phyloP scores from a whole-genome alignment of 371 early-diverging fungal genomes.

The Syncephalastrum monosporum region DNA sequence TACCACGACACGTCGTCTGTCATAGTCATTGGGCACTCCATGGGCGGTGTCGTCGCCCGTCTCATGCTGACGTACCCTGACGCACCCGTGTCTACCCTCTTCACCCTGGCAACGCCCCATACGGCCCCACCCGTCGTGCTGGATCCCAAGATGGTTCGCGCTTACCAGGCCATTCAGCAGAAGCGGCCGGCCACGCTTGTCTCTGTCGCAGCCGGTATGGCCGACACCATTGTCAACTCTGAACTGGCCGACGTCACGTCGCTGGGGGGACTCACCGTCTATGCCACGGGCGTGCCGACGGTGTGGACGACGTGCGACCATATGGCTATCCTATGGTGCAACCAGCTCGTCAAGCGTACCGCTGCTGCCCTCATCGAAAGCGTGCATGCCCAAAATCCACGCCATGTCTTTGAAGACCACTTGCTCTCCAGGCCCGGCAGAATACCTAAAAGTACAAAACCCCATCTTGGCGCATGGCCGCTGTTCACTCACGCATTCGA shows the following conservation, averaged over 20 bases:
- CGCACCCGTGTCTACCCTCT: slow-evolving; percentile 78
- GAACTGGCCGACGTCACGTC: slow-evolving; percentile 63
- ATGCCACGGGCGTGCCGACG: slow-evolving; percentile 74
- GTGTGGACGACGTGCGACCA: slow-evolving; percentile 93
- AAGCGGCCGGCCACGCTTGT: slow-evolving; percentile 61
- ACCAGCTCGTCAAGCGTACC: slow-evolving; percentile 72
- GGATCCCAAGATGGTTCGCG: slow-evolving; percentile 59
- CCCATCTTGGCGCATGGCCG: no score
- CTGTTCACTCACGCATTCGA: no score
- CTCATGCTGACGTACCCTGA: slow-evolving; percentile 73
- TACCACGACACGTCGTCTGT: slow-evolving; percentile 73
- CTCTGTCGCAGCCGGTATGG: slow-evolving; percentile 88
- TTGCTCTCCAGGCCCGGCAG: no score
- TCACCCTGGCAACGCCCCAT: slow-evolving; percentile 94
- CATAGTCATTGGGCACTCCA: slow-evolving; percentile 90
- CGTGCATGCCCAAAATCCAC: slow-evolving; percentile 30
- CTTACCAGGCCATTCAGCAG: slow-evolving; percentile 54
- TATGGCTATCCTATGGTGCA: slow-evolving; percentile 91
- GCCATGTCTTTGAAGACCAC: no score
- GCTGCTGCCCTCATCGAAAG: slow-evolving; percentile 53
- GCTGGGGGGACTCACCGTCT: slow-evolving; percentile 70
- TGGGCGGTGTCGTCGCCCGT: slow-evolving; percentile 96
- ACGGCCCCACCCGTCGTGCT: slow-evolving; percentile 73
- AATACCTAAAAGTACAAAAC: no score
- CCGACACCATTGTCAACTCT: slow-evolving; percentile 81